Base-by-base conservation (phyloP, 192 early-diverging fungal genomes). In the Backusella circina region DNA sequence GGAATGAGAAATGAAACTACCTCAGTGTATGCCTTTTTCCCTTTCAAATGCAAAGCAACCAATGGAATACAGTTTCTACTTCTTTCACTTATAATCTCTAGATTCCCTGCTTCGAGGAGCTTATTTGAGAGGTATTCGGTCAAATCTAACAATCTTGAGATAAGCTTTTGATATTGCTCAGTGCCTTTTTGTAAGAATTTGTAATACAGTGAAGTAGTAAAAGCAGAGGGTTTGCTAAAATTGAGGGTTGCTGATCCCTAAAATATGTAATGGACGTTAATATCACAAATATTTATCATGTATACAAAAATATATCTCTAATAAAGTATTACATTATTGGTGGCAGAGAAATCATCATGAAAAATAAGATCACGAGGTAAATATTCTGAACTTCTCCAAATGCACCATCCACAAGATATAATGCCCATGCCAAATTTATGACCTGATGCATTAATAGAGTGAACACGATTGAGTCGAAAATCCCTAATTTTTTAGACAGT, bases 381-480 rank as follows among this genome's bases (percentile, higher is more conserved):
- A 73, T 85, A 92, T 57, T 89, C 86, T 23, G 83, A 67, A 68
- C 83, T 81, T 50, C 86, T 84, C 95, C 95, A 96, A 21, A 96
- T 70, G 35, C 88, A 85, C 94, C 94, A 96, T 38, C 94, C 94
- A 64, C 93, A 82, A 54, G 93, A 93, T 5, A 91, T 83, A 76
- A 93, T 91, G 23, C 88, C 86, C 54, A 96, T 85, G 28, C 93
- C 94, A 84, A 86, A 96, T 80, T 96, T 96, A 88, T 95, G 93
- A 70, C 94, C 93, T 65, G 90, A 92, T 30, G 88, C 86, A 80
- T 94, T 95, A 82, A 96, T 96, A n/a, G 90, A 92, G 9, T 85
- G 86, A 16, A 96, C 94, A 13, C 86, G 90, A 0, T 77, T 73
- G 10, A 94, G 84, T 13, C 89, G 75, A 75, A 93, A 93, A 72